Evolutionary conservation across 768 basidiomycete genomes (phyloP).

Genomic region (Tylopilus sp.): DNA sequence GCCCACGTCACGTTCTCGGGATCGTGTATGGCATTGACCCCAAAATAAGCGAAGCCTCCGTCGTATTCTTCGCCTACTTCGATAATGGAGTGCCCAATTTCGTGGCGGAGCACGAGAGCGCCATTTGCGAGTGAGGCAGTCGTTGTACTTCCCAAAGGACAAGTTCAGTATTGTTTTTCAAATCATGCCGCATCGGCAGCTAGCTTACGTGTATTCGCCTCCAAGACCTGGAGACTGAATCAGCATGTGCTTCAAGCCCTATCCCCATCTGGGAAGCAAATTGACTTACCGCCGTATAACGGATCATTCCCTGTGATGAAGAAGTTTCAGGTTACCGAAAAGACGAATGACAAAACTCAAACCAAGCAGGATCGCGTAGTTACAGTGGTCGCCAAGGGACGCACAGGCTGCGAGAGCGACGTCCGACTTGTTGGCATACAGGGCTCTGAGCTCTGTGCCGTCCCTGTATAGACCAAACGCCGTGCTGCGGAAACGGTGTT

Average conservation of each 20-base stretch:
- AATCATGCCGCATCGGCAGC: background rate
- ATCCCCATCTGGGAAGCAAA: background rate
- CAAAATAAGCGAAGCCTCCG: conserved; percentile 71
- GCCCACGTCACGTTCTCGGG: conserved; percentile 54
- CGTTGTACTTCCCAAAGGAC: conserved; percentile 53
- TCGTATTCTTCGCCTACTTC: conserved; percentile 83
- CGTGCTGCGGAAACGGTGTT: conserved; percentile 44
- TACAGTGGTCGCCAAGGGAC: conserved; percentile 59
- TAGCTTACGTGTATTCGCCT: conserved; percentile 70
- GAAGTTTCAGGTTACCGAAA: conserved; percentile 3
- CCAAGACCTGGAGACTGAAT: conserved; percentile 52
- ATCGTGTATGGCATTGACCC: conserved; percentile 57
- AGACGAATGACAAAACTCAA: conserved; percentile 14
- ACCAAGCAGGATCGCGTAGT: conserved; percentile 78
- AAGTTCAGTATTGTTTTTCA: background rate
- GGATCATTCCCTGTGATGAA: conserved; percentile 68
- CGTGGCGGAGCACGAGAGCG: conserved; percentile 71
- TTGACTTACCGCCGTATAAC: conserved; percentile 62
- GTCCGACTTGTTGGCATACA: conserved; percentile 67
- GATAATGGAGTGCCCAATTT: conserved; percentile 79
- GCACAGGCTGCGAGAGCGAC: conserved; percentile 67
- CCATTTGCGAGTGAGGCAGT: conserved; percentile 75
- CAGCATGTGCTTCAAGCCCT: background rate
- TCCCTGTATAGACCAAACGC: conserved; percentile 73
- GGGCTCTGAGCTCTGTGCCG: conserved; percentile 71